A percentile compares a stretch with the other conserved stretches of the same genome.
phyloP scores from a whole-genome alignment of 2,329 filamentous ascomycete genomes.

The Ceratocystis papillata region DNA sequence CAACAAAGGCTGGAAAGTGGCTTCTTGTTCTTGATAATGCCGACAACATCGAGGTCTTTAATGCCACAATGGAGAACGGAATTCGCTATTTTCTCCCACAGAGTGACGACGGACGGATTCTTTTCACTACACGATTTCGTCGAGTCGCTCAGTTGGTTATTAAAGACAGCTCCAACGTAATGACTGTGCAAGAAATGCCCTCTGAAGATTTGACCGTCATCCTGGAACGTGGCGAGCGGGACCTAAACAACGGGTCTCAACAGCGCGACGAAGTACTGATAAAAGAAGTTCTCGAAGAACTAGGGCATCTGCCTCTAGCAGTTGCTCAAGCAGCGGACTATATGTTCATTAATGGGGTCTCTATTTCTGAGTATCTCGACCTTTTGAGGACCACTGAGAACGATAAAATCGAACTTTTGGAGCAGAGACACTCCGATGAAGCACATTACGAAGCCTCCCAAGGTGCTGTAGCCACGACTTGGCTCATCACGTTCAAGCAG shows the following conservation, averaged over 20 bases:
- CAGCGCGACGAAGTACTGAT: too few species aligned
- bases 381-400: not conserved
- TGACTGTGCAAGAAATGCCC: not conserved
- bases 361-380: not conserved
- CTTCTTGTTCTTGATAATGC: conserved; percentile 28
- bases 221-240: too few species aligned
- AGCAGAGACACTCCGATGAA: not conserved
- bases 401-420: not conserved
- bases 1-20: conserved; percentile 26
- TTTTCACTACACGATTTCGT: conserved; percentile 18
- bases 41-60: conserved; percentile 24
- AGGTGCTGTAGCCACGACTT: not conserved
- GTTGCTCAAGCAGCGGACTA: conserved; percentile 25
- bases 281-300: not conserved
- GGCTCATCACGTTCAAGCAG: not conserved
- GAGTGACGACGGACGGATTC: conserved; percentile 16
- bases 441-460: not conserved
- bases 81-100: conserved; percentile 29
- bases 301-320: conserved; percentile 24
- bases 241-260: not conserved
- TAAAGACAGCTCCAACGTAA: not conserved
- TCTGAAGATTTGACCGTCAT: not conserved
- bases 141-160: not conserved
- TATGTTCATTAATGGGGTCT: conserved; percentile 11
- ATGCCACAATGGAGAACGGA: not conserved